phyloP scores from a whole-genome alignment of 768 basidiomycete species.

The Chiua virens region DNA sequence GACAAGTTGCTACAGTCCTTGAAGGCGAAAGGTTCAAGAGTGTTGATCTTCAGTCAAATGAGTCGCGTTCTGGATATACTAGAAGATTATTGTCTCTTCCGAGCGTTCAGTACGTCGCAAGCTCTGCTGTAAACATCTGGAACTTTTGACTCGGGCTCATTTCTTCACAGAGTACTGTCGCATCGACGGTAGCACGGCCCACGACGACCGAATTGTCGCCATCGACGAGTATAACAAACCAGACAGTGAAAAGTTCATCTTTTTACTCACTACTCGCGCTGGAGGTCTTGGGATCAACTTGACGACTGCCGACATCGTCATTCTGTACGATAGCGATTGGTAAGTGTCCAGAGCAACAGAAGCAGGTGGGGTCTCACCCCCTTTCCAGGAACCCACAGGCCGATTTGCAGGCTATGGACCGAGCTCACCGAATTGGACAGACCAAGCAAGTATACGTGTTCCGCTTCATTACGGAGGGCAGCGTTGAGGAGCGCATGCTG shows the following conservation, averaged over 20 bases:
- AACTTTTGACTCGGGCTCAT: conserved; percentile 3
- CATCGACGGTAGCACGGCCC: conserved; percentile 93
- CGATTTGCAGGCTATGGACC: conserved; percentile 98
- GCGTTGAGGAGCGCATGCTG: conserved; percentile 93
- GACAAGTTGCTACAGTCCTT: conserved; percentile 87
- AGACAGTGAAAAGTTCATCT: conserved; percentile 92
- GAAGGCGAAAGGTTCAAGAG: conserved; percentile 92
- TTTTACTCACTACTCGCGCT: conserved; percentile 93
- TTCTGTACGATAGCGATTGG: conserved; percentile 98
- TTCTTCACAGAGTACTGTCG: conserved; percentile 80
- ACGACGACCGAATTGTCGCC: conserved; percentile 92
- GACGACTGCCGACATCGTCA: conserved; percentile 92
- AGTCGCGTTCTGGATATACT: conserved; percentile 95
- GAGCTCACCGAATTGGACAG: conserved; percentile 94
- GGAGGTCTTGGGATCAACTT: conserved; percentile 97
- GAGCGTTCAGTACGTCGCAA: conserved; percentile 69
- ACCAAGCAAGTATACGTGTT: conserved; percentile 98
- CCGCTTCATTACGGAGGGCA: conserved; percentile 94
- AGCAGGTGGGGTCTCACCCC: background rate
- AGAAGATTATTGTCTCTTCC: conserved; percentile 95
- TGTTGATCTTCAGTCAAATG: conserved; percentile 99
- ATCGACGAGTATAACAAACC: conserved; percentile 99
- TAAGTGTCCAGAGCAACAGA: conserved; percentile 31
- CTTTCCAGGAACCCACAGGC: conserved; percentile 90
- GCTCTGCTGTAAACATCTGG: background rate